These are phyloP conservation scores for Neofusicoccum ribis DNA, from an alignment of 2,329 filamentous ascomycete species.

Conservation along the genomic window DNA sequence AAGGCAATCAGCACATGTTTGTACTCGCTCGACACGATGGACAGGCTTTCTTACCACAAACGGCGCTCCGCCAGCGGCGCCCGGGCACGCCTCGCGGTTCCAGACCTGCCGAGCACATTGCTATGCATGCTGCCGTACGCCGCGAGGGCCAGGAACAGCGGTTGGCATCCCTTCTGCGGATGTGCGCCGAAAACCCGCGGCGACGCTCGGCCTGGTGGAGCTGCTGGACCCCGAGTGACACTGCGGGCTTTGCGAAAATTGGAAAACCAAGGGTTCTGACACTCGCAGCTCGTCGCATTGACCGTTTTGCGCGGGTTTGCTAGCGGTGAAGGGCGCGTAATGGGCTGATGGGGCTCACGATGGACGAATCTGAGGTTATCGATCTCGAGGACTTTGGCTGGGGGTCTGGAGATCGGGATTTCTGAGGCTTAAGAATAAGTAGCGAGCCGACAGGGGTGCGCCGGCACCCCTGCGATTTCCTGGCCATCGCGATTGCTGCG, in stretches of 20 bases:
- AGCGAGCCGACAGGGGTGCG: background rate
- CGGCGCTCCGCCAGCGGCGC: background rate
- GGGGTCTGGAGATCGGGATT: constrained; percentile 17
- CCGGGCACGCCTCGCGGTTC: background rate
- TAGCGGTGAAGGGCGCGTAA: background rate
- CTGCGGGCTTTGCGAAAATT: background rate
- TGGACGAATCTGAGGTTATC: constrained; percentile 11
- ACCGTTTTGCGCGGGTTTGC: background rate
- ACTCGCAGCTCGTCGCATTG: background rate
- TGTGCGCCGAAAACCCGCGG: background rate
- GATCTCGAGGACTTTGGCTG: constrained; percentile 7
- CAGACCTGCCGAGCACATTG: background rate
- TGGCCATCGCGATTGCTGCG: background rate
- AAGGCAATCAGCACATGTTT: background rate
- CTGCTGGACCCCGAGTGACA: background rate
- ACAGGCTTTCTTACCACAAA: constrained; percentile 1
- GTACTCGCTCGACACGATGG: background rate
- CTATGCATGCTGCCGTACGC: background rate
- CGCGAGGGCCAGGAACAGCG: background rate
- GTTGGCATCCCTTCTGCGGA: background rate
- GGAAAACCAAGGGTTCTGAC: constrained; percentile 7
- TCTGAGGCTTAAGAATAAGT: constrained; percentile 6
- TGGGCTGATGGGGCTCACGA: background rate
- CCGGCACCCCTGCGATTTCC: background rate
- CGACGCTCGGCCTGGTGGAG: background rate